Evolutionary conservation across 768 basidiomycete species (phyloP), one percentile per base, ranked within the genome.

Genomic region (Boletus pseudo-olivaceus): DNA sequence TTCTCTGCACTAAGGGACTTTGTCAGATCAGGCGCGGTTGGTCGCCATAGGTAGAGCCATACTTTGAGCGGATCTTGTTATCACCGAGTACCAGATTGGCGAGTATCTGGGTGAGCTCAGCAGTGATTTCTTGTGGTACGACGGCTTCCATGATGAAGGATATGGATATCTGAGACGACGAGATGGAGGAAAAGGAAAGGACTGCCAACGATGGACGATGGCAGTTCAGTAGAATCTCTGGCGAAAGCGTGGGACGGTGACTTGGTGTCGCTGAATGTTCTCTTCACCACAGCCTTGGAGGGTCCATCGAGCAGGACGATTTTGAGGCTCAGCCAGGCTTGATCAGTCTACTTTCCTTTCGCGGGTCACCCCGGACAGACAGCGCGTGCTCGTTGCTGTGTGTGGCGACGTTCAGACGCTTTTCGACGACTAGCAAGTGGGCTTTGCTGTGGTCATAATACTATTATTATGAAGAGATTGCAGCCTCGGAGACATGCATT

Each of bases 41-140:
- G 30, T 32, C 11, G 35, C 50, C 38, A 43, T 23, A 9, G 17
- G 30, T 26, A 37, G 35, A 47, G 52, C 9, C 52, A 20, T 62
- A 88, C 89, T 78, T 86, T 59, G 85, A 75, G 17, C 90, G 83
- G 47, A 93, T 88, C 51, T 85, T 82, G 70, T 93, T 93, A 68
- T 93, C 89, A 5, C 88, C 90, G 38, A 89, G 75, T 5, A 92
- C 87, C 19, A 92, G 82, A 70, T 93, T 92, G 11, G 88, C 86
- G 39, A 93, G 82, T 56, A 91, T 89, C 72, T 92, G 90, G 1
- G 87, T 90, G 60, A 91, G 79, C 63, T 91, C 88, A 12, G 76
- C 72, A 7, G 85, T 84, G 42, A 90, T 87, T 68, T 90, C 85
- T 53, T 83, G 78, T 0, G 86, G 68, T 37, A 70, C 70, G 55